Conservation (phyloP, 164 flowering plant species). For the Umbilicus rupestris region DNA sequence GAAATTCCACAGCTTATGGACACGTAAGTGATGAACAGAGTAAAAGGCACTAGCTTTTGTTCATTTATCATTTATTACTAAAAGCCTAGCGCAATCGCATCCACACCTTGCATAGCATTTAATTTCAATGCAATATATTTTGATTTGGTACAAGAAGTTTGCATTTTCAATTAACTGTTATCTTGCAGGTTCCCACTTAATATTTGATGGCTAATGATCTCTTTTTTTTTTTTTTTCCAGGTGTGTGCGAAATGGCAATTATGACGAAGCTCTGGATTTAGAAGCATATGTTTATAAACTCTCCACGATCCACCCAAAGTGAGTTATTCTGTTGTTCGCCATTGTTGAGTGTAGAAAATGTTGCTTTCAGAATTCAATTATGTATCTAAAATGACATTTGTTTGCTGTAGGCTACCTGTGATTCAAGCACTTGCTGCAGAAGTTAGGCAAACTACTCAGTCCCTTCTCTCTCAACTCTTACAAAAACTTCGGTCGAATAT, state of each 20-base stretch:
- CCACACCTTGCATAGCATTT: background rate
- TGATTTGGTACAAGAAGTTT: background rate
- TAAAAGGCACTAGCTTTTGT: background rate
- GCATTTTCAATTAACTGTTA: background rate
- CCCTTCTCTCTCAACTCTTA: slow-evolving; percentile 93
- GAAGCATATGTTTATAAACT: slow-evolving; percentile 88
- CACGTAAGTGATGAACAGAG: slow-evolving; percentile 59
- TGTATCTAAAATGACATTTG: slow-evolving; percentile 2
- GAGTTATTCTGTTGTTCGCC: slow-evolving; percentile 23
- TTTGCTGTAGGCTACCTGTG: slow-evolving; percentile 55
- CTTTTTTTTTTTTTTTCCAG: slow-evolving; percentile 29
- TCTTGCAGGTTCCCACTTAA: background rate
- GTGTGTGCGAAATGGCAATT: slow-evolving; percentile 93
- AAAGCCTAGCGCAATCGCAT: background rate
- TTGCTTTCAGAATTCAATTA: background rate
- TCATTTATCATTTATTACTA: background rate
- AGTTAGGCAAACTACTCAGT: slow-evolving; percentile 84
- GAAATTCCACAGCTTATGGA: slow-evolving; percentile 99
- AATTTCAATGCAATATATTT: background rate
- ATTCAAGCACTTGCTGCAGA: slow-evolving; percentile 88
- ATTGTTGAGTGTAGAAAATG: background rate
- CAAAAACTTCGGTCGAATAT: slow-evolving; percentile 93
- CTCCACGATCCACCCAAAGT: slow-evolving; percentile 90
- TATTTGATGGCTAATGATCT: background rate
- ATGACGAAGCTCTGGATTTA: slow-evolving; percentile 95